Base-by-base conservation (phyloP, 345 rosid species). In the Ricinus communis region DNA sequence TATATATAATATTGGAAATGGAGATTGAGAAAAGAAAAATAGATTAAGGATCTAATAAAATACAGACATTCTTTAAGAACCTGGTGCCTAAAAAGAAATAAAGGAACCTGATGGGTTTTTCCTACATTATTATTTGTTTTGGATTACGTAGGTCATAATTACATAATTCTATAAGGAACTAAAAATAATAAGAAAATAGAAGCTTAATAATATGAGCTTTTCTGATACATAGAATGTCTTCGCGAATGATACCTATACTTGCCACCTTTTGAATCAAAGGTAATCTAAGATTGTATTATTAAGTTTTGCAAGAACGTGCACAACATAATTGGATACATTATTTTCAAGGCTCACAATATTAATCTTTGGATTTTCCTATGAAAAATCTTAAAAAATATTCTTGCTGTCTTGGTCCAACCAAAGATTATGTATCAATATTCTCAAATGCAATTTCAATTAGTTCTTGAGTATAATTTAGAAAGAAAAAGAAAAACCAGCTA, bases 311-410 rank as follows among this genome's bases (percentile, higher is more conserved):
- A 21, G 58, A 60, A 80, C 82, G 78, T 83, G 86, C 77, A 28
- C n/a, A 51, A n/a, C 82, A 80, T 83, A 47, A 83, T 73, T 70
- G 80, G 56, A 68, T 52, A 31, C 58, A 19, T 62, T n/a, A 9
- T 28, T 49, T 62, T 64, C 28, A 40, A n/a, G 1, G 16, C 41
- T 21, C 5, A 19, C n/a, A n/a, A n/a, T n/a, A n/a, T n/a, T 12
- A n/a, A 14, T 24, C 57, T 68, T 52, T 66, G 59, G 50, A 31
- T 71, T 65, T 71, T 53, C 70, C 25, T 15, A 30, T 30, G 56
- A 27, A 49, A 27, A 66, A 65, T 43, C 25, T 27, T 28, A 28
- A 43, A 24, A 49, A 49, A 22, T 46, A 73, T 43, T 66, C 56
- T 31, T 19, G 5, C 0, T 66, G 52, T 66, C 66, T 58, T 27